phyloP scores from a whole-genome alignment of 164 flowering plant genomes.

The Vitis amurensis region DNA sequence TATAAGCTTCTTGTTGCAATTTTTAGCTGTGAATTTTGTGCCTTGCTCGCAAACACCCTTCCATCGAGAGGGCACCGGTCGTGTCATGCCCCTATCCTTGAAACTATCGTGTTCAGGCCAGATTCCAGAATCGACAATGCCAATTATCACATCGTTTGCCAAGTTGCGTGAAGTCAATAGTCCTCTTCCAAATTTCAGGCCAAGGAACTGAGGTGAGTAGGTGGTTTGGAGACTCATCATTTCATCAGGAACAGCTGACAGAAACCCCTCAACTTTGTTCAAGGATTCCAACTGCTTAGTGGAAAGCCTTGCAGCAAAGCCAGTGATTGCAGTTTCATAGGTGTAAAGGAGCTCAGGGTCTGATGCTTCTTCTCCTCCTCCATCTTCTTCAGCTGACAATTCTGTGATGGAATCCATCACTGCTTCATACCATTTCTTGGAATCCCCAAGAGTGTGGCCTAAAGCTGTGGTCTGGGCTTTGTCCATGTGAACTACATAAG shows the following conservation, averaged over 20 bases:
- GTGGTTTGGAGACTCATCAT: constrained; percentile 66
- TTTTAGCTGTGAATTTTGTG: constrained; percentile 36
- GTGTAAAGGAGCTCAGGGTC: constrained; percentile 54
- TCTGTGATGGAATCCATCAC: no score
- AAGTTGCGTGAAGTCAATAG: constrained; percentile 45
- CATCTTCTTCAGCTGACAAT: no score
- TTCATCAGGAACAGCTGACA: constrained; percentile 55
- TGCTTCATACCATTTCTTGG: no score
- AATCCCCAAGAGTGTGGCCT: no score
- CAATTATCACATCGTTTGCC: constrained; percentile 64
- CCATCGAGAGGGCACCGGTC: constrained; percentile 62
- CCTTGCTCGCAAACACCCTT: constrained; percentile 65
- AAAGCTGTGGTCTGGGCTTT: no score
- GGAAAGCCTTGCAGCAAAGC: constrained; percentile 71
- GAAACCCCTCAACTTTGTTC: constrained; percentile 44
- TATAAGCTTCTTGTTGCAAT: constrained; percentile 61
- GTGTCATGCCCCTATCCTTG: constrained; percentile 31
- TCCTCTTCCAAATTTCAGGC: constrained; percentile 56
- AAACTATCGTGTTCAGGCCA: constrained; percentile 83
- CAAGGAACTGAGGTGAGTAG: constrained; percentile 68
- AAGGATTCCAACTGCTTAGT: constrained; percentile 38
- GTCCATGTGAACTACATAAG: no score
- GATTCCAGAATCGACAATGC: constrained; percentile 75
- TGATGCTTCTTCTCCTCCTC: constrained; percentile 13
- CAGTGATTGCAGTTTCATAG: constrained; percentile 53